phyloP scores from a whole-genome alignment of 2,329 filamentous ascomycete genomes.

The Aplosporella prunicola region DNA sequence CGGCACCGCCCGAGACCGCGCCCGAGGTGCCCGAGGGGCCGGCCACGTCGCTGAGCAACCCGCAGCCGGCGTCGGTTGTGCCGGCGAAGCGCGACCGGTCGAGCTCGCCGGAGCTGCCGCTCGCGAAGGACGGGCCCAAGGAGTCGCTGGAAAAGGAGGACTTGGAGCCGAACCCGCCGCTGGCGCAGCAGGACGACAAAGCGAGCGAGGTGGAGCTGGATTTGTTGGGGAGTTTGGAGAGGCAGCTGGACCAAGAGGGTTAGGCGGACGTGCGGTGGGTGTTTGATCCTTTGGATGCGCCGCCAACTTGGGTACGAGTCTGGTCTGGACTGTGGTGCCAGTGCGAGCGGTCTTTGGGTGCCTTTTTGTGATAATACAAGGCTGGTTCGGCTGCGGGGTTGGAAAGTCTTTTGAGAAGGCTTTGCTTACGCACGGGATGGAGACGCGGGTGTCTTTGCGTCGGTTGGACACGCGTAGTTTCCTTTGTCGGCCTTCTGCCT shows the following conservation, averaged over 20 bases:
- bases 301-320: too few species aligned
- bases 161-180: not conserved
- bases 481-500: too few species aligned
- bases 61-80: not conserved
- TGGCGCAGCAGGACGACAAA: not conserved
- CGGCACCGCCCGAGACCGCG: not conserved
- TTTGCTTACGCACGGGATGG: too few species aligned
- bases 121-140: constrained; percentile 15
- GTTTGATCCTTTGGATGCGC: too few species aligned
- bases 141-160: constrained; percentile 1
- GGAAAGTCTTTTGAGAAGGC: too few species aligned
- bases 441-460: too few species aligned
- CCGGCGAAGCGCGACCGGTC: not conserved
- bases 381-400: too few species aligned
- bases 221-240: constrained; percentile 39
- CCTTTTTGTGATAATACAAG: too few species aligned
- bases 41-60: constrained; percentile 5
- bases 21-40: not conserved
- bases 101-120: constrained; percentile 16
- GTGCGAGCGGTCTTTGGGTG: too few species aligned
- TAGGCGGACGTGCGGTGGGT: too few species aligned
- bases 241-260: constrained; percentile 27
- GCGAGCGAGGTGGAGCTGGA: constrained; percentile 32
- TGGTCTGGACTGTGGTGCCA: too few species aligned
- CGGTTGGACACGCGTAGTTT: too few species aligned